Evolutionary conservation across 2,329 filamentous ascomycete species (phyloP).

Genomic region (Calonectria multiphialidica): DNA sequence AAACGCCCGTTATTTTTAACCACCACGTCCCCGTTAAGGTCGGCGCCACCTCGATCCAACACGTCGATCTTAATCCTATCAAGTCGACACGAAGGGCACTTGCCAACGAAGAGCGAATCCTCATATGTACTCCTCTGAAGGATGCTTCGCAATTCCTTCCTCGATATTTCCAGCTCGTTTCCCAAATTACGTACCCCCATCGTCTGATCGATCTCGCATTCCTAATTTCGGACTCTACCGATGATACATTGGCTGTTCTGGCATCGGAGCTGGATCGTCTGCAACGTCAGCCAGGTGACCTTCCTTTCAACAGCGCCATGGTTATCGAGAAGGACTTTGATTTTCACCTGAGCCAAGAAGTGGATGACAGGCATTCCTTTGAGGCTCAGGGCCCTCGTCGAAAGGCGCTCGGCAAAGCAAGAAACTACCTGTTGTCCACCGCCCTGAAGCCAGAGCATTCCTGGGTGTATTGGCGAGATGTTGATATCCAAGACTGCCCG

Average conservation of each 20-base stretch:
- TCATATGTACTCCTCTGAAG: conserved; percentile 93
- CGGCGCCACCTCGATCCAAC: conserved; percentile 82
- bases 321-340: conserved; percentile 95
- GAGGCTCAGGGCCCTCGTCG: conserved; percentile 89
- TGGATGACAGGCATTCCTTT: conserved; percentile 87
- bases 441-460: conserved; percentile 94
- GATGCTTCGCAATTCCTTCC: conserved; percentile 86
- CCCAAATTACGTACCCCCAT: conserved; percentile 92
- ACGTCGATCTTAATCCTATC: conserved; percentile 87
- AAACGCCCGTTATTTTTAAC: conserved; percentile 97
- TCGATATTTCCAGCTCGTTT: conserved; percentile 94
- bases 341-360: conserved; percentile 78
- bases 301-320: conserved; percentile 86
- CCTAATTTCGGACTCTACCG: conserved; percentile 89
- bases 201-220: conserved; percentile 95
- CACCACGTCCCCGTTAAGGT: conserved; percentile 89
- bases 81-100: conserved; percentile 83
- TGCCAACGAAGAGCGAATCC: conserved; percentile 85
- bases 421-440: conserved; percentile 89
- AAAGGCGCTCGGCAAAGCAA: conserved; percentile 88
- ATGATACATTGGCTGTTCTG: conserved; percentile 92
- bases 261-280: conserved; percentile 88
- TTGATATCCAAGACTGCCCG: conserved; percentile 94
- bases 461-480: conserved; percentile 99
- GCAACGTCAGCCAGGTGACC: conserved; percentile 82